A percentile compares a stretch with the other conserved stretches of the same genome.
Conservation (phyloP, 164 flowering plant species). For the Stephania japonica region DNA sequence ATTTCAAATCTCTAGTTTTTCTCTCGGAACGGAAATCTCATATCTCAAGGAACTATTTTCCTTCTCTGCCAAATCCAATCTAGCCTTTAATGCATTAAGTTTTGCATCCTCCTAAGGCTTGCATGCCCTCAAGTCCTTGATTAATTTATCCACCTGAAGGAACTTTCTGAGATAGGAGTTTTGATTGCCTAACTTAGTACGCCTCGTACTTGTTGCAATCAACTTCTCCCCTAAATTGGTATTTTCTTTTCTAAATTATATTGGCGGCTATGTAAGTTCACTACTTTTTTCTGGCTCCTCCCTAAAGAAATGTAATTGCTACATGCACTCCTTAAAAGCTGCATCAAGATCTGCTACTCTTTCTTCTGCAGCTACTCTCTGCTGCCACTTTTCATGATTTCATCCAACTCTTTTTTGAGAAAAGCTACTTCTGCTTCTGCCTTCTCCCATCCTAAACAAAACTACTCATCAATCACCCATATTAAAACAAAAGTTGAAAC, state of each 20-base stretch:
- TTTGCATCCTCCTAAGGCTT: slow-evolving; percentile 8
- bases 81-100: background rate
- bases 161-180: slow-evolving; percentile 2
- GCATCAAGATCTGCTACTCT: slow-evolving; percentile 8
- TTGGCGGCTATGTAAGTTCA: background rate
- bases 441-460: slow-evolving; percentile 11
- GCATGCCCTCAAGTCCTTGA: background rate
- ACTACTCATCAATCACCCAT: background rate
- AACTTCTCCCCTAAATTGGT: slow-evolving; percentile 4
- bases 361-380: slow-evolving; percentile 4
- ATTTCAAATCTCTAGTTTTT: slow-evolving; percentile 1
- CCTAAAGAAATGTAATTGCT: slow-evolving; percentile 1
- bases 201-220: slow-evolving; percentile 2
- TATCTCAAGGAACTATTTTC: background rate
- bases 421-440: slow-evolving; percentile 5
- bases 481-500: background rate
- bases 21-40: background rate
- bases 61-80: background rate
- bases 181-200: background rate
- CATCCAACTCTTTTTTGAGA: slow-evolving; percentile 7
- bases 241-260: background rate
- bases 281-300: slow-evolving; percentile 8
- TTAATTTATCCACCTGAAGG: slow-evolving; percentile 3
- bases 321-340: slow-evolving; percentile 10
- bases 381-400: slow-evolving; percentile 1